Evolutionary conservation across 2,329 filamentous ascomycete genomes (phyloP).

Genomic region (Xylaria arbuscula): DNA sequence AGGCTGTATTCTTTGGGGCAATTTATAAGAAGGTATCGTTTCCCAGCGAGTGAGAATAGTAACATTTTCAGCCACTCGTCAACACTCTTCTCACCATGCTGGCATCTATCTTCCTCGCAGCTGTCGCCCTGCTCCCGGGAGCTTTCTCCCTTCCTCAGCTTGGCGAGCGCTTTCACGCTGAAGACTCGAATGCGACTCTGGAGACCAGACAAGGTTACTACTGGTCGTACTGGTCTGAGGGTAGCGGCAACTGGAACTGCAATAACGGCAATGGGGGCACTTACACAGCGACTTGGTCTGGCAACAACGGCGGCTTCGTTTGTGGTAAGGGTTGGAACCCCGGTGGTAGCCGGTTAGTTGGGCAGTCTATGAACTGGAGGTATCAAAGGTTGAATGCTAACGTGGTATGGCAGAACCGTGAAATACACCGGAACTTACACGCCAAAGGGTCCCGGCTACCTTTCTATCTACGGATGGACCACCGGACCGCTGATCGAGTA

Average conservation of each 20-base stretch:
- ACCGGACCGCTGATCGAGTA: constrained; percentile 59
- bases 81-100: constrained; percentile 38
- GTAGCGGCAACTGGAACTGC: constrained; percentile 55
- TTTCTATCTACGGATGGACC: constrained; percentile 67
- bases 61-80: background rate
- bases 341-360: constrained; percentile 58
- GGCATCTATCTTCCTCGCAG: constrained; percentile 42
- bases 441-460: constrained; percentile 57
- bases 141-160: constrained; percentile 41
- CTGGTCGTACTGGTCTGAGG: constrained; percentile 51
- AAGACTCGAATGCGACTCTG: constrained; percentile 38
- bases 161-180: constrained; percentile 38
- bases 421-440: constrained; percentile 53
- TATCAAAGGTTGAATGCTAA: constrained; percentile 9
- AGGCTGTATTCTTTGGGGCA: background rate
- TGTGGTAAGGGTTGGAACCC: constrained; percentile 69
- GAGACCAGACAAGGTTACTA: constrained; percentile 45
- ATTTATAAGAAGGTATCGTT: constrained; percentile 22
- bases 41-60: background rate
- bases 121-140: constrained; percentile 42
- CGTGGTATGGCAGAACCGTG: constrained; percentile 45
- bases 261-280: constrained; percentile 54
- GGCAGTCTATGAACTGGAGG: background rate
- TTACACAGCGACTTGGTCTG: constrained; percentile 59
- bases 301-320: constrained; percentile 64